These are phyloP conservation scores for Phytophthora colocasiae DNA, from an alignment of 352 stramenopile species.

Conservation along the genomic window DNA sequence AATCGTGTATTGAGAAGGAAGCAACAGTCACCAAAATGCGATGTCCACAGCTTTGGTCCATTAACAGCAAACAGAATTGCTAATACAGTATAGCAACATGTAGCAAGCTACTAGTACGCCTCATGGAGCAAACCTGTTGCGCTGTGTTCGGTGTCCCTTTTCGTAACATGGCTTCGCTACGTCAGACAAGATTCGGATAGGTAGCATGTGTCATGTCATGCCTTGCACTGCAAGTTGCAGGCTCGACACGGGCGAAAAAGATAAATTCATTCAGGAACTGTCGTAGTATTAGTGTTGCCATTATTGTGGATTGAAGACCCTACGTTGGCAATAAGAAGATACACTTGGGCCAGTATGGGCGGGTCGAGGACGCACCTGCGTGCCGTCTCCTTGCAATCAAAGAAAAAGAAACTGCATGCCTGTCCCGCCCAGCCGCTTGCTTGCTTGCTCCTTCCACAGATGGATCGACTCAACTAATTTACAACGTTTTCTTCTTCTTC, in stretches of 20 bases:
- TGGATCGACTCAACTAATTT: conserved; percentile 36
- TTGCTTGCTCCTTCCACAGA: conserved; percentile 32
- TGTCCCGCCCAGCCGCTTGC: conserved; percentile 12
- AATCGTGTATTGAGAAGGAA: too few species aligned
- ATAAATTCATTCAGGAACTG: conserved; percentile 29
- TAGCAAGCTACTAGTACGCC: too few species aligned
- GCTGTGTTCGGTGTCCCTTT: conserved; percentile 16
- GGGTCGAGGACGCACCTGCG: conserved; percentile 1
- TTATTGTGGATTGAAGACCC: conserved; percentile 37
- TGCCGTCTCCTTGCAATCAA: conserved; percentile 9
- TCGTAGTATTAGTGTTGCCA: conserved; percentile 36
- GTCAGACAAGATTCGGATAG: conserved; percentile 7
- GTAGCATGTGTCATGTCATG: background rate
- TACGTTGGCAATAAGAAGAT: conserved; percentile 43
- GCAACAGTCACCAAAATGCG: too few species aligned
- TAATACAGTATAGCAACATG: too few species aligned
- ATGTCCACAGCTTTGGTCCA: too few species aligned
- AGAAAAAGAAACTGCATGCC: conserved; percentile 6
- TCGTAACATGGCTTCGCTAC: conserved; percentile 34
- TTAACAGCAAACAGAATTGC: background rate
- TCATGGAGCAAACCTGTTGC: conserved; percentile 1
- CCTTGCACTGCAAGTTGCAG: too few species aligned
- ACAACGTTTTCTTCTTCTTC: conserved; percentile 53
- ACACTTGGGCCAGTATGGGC: conserved; percentile 32
- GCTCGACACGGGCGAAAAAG: background rate